phyloP scores from a whole-genome alignment of 768 basidiomycete species.

The Lentinula raphanica region DNA sequence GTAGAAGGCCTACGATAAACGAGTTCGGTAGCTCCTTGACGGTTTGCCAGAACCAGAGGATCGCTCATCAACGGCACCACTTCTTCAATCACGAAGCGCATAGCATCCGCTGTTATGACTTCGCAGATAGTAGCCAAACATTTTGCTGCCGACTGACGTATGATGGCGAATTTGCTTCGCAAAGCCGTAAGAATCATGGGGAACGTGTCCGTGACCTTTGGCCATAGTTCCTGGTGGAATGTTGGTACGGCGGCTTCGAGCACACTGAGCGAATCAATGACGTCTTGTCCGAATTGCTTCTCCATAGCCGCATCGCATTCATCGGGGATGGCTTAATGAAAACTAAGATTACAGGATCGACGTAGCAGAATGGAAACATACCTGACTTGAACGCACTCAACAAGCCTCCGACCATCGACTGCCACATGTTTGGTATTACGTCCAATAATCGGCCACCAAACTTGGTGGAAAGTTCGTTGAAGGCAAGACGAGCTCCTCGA shows the following conservation, averaged over 20 bases:
- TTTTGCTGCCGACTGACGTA: constrained; percentile 81
- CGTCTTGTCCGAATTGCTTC: constrained; percentile 76
- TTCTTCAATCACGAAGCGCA: constrained; percentile 85
- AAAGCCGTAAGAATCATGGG: constrained; percentile 73
- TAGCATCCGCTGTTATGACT: constrained; percentile 78
- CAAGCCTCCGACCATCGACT: constrained; percentile 80
- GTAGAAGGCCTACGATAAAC: constrained; percentile 72
- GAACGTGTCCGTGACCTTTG: constrained; percentile 65
- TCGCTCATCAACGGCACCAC: constrained; percentile 82
- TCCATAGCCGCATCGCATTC: constrained; percentile 63
- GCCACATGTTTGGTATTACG: constrained; percentile 92
- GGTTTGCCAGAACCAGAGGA: constrained; percentile 60
- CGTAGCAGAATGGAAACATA: constrained; percentile 27
- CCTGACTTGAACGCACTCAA: constrained; percentile 62
- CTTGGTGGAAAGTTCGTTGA: constrained; percentile 66
- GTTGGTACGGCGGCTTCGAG: constrained; percentile 77
- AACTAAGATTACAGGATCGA: not conserved
- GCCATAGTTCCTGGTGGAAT: constrained; percentile 65
- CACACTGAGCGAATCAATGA: constrained; percentile 90
- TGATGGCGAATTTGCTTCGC: constrained; percentile 84
- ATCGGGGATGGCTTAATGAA: constrained; percentile 26
- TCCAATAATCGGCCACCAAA: constrained; percentile 73
- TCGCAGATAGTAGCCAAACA: constrained; percentile 87
- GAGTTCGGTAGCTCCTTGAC: constrained; percentile 88
- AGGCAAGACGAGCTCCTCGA: constrained; percentile 81